A percentile compares a stretch with the other conserved stretches of the same genome.
These are phyloP conservation scores for Plectranthus barbatus DNA, from an alignment of 257 asterid genomes.

Conservation along the genomic window DNA sequence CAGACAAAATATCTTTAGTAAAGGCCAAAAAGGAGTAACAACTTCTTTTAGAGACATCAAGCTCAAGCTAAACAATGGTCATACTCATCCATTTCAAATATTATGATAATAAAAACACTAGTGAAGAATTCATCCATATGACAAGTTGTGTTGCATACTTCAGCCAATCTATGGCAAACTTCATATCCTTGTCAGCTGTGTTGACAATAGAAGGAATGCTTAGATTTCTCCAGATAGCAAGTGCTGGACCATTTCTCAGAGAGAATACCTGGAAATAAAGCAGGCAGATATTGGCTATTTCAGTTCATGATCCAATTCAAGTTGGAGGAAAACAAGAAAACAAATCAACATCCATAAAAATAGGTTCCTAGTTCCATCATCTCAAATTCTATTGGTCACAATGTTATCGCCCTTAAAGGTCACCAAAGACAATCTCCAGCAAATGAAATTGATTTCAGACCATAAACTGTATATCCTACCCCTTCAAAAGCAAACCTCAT, in stretches of 20 bases:
- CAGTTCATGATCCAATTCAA: neutral
- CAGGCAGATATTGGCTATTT: neutral
- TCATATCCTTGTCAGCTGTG: conserved; percentile 31
- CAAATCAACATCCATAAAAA: neutral
- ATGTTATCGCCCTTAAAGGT: neutral
- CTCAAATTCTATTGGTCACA: neutral
- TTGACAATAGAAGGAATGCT: conserved; percentile 46
- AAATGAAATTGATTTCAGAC: neutral
- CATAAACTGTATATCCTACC: neutral
- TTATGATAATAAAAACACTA: neutral
- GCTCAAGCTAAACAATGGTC: neutral
- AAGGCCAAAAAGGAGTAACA: neutral
- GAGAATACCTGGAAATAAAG: conserved; percentile 58
- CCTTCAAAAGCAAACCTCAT: neutral
- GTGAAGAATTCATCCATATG: neutral
- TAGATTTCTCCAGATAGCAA: conserved; percentile 48
- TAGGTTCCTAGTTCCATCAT: neutral
- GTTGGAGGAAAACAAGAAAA: neutral
- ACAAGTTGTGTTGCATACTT: conserved; percentile 44
- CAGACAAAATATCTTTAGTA: neutral
- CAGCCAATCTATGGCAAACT: conserved; percentile 73
- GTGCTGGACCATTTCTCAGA: conserved; percentile 64
- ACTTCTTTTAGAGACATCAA: neutral
- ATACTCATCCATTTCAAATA: neutral
- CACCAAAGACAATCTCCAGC: neutral